phyloP scores from a whole-genome alignment of 148 eudicot genomes.

The Cornus suecica region DNA sequence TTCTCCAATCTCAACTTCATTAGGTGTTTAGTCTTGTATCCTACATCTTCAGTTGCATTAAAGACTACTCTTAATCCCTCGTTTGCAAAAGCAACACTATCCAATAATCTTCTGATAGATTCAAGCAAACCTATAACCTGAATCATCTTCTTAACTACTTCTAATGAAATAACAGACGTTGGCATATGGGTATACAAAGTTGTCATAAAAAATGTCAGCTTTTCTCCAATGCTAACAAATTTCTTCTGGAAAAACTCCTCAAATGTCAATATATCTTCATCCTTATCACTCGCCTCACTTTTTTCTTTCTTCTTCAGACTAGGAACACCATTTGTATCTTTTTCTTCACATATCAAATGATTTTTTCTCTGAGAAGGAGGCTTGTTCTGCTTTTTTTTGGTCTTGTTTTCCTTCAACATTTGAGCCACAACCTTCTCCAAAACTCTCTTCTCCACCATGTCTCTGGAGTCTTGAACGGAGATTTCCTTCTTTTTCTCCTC shows the following conservation, averaged over 20 bases:
- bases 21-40: not conserved
- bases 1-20: not conserved
- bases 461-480: not conserved
- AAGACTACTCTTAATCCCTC: slow-evolving; percentile 18
- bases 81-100: not conserved
- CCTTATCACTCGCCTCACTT: not conserved
- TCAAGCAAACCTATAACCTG: slow-evolving; percentile 17
- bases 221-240: slow-evolving; percentile 15
- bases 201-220: slow-evolving; percentile 19
- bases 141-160: slow-evolving; percentile 31
- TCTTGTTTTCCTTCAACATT: slow-evolving; percentile 11
- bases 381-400: not conserved
- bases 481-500: not conserved
- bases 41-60: slow-evolving; percentile 1
- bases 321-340: not conserved
- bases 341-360: not conserved
- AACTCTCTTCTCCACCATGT: not conserved
- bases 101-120: slow-evolving; percentile 2
- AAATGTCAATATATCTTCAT: slow-evolving; percentile 17
- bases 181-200: slow-evolving; percentile 47
- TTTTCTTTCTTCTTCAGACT: not conserved
- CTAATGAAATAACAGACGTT: slow-evolving; percentile 25
- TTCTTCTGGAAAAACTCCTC: slow-evolving; percentile 31
- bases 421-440: slow-evolving; percentile 25
- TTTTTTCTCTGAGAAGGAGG: not conserved